Base-by-base conservation (phyloP, 768 basidiomycete genomes). In the Mycena sanguinolenta region DNA sequence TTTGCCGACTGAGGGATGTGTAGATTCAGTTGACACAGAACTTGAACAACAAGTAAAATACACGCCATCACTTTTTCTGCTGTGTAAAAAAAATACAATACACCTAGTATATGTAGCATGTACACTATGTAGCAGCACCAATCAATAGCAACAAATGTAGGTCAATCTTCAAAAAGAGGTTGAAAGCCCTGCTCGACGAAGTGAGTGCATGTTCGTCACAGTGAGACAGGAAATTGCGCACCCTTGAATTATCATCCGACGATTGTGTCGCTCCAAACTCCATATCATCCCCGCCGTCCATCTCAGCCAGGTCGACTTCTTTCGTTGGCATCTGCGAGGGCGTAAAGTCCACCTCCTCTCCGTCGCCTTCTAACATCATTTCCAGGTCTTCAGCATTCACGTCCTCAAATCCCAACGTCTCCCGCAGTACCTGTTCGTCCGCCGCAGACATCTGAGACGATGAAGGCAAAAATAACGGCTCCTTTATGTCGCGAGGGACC, bases 321-420 rank as follows among this genome's bases (percentile, higher is more conserved):
- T 36, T 67, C 57, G 61, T 30, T 38, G 69, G 68, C 36, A 63
- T 69, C 64, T 83, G 81, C 1, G 81, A 81, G 25, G 78, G 71
- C 39, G 78, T 77, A 65, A 83, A 84, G 25, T 79, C 81, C 4
- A 87, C 86, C 74, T 91, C 90, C 69, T 88, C 88, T 14, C 85
- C 89, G 2, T 90, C 89, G 30, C 83, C 89, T 62, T 89, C 88
- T 23, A 91, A 78, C 82, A 92, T 84, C 28, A 85, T 88, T 25
- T 81, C 84, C 39, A 94, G 78, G 76, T 93, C 92, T 27, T 88
- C 85, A 7, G 79, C 84, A 67, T 84, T 82, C 92, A 94, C 92
- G 69, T 84, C 76, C 74, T 93, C 92, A 27, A 91, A 82, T 3
- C 90, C 92, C 32, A 95, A 80, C 1, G 90, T 89, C 30, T 83